Base-by-base conservation (phyloP, 2,329 filamentous ascomycete genomes). In the Pseudocercospora fuligena region DNA sequence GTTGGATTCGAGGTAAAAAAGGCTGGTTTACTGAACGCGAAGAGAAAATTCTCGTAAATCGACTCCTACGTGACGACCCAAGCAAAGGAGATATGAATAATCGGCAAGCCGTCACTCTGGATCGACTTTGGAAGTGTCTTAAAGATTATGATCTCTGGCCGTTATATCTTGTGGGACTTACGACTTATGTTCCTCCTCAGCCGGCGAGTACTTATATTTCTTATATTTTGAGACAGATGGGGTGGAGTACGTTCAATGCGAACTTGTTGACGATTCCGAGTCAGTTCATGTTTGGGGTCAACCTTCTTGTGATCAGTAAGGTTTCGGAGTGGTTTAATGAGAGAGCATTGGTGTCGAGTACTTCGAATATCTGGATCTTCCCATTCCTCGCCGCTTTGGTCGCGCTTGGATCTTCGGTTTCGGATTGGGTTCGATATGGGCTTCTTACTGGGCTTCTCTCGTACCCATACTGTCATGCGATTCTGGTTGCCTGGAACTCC, bases 1-100 rank as follows among this genome's bases (percentile, higher is more conserved):
- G 85, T 31, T 76, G 83, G 56, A 83, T 92, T 67, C 87, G 85
- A 90, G 89, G 89, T 90, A 90, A 76, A 86, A 85, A 31, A 87
- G 86, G 85, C 21, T 72, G 70, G 68, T 72, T 72, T 23, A 82
- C 80, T 1, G 89, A 90, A 73, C 82, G 82, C 1, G 88, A 92
- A 73, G 89, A 92, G 72, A 85, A 87, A 65, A 90, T 90, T 70
- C 83, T 89, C 67, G 86, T 90, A 27, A 90, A 89, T 70, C 80
- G 87, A 1, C 79, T 87, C 9, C 79, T 89, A 0, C 84, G 88
- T 0, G 88, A 90, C 53, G 88, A 89, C 68, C 86, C 86, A 0
- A 74, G 70, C 62, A 77, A 77, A 49, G 85, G 85, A 63, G 82
- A 82, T 68, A 88, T 88, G 86, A 85, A 88, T 73, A 88, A 88